phyloP scores from a whole-genome alignment of 1,139 yeast genomes.

The Kurtzmaniella natalensis region DNA sequence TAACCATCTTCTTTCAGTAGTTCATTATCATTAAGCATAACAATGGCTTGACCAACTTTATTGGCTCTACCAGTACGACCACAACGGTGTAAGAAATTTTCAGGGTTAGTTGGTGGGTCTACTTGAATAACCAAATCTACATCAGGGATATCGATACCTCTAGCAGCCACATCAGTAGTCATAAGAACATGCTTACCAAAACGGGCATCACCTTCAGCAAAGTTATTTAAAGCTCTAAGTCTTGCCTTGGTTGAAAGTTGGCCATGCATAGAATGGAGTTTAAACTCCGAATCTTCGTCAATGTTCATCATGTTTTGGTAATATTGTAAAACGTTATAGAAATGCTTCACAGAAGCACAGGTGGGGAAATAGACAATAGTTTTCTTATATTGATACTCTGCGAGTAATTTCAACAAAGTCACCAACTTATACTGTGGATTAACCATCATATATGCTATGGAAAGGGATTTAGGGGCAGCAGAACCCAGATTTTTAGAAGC shows the following conservation, averaged over 20 bases:
- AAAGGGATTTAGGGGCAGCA: constrained; percentile 59
- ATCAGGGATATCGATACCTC: constrained; percentile 91
- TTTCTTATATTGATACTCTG: constrained; percentile 58
- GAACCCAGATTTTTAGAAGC: constrained; percentile 19
- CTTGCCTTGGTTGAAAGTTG: constrained; percentile 74
- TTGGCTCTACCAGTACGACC: constrained; percentile 95
- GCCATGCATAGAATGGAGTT: constrained; percentile 76
- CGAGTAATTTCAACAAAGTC: constrained; percentile 49
- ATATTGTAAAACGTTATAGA: constrained; percentile 52
- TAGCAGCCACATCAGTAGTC: constrained; percentile 86
- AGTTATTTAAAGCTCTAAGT: constrained; percentile 60
- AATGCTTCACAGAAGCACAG: constrained; percentile 74
- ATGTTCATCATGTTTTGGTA: constrained; percentile 17
- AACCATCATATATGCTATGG: constrained; percentile 57
- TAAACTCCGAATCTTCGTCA: constrained; percentile 20
- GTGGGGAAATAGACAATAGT: constrained; percentile 91
- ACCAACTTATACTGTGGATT: constrained; percentile 61
- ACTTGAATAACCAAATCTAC: constrained; percentile 84
- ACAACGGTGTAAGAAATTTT: constrained; percentile 80
- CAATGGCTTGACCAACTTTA: constrained; percentile 71
- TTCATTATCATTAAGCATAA: constrained; percentile 49
- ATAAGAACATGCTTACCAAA: constrained; percentile 56
- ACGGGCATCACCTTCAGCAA: constrained; percentile 39
- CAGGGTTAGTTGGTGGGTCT: constrained; percentile 91
- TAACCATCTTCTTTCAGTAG: constrained; percentile 76